phyloP scores from a whole-genome alignment of 345 rosid genomes.

The Erysimum cheiranthoides region DNA sequence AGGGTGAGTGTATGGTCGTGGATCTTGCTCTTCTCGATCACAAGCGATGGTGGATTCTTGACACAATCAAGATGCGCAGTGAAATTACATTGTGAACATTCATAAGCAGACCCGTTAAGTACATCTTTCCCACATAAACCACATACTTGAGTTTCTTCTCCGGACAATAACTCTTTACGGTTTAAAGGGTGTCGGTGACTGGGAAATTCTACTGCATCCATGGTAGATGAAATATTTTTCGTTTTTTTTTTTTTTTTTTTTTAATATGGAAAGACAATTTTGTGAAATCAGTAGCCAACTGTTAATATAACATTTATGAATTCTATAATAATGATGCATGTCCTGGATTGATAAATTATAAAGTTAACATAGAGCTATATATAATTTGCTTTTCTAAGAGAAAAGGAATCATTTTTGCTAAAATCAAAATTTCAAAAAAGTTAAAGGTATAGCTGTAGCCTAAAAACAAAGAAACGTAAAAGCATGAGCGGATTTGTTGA shows the following conservation, averaged over 20 bases:
- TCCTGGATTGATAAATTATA: too few relatives aligned
- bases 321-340: too few relatives aligned
- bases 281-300: not conserved
- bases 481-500: too few relatives aligned
- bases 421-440: too few relatives aligned
- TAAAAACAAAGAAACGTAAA: too few relatives aligned
- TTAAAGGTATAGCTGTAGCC: too few relatives aligned
- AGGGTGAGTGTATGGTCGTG: constrained; percentile 25
- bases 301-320: not conserved
- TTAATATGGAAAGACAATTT: not conserved
- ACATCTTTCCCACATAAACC: constrained; percentile 17
- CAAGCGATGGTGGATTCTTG: constrained; percentile 19
- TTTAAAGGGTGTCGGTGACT: constrained; percentile 25
- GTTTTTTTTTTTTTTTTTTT: not conserved
- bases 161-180: not conserved
- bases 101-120: not conserved
- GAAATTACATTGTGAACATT: constrained; percentile 19
- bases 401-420: too few relatives aligned
- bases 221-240: not conserved
- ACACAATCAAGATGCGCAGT: constrained; percentile 16
- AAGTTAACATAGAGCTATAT: too few relatives aligned
- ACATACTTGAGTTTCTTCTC: constrained; percentile 1
- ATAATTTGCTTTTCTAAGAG: too few relatives aligned
- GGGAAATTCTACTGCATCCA: not conserved
- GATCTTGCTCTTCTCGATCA: not conserved